These are phyloP conservation scores for Funneliformis mosseae DNA, from an alignment of 192 early-diverging fungal genomes.

Conservation along the genomic window DNA sequence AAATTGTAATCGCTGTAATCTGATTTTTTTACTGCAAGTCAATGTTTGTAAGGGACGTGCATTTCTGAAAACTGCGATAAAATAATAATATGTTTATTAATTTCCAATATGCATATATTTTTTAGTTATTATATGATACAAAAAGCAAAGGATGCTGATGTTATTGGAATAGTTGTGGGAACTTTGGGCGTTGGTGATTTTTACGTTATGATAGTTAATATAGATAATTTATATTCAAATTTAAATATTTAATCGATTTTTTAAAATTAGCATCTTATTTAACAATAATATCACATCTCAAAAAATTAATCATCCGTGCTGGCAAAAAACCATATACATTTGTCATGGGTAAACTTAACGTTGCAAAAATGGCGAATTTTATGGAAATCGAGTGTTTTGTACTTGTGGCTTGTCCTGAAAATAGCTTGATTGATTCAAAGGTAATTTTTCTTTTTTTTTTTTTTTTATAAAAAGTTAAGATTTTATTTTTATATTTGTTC, in stretches of 20 bases:
- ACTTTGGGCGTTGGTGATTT: conserved; percentile 88
- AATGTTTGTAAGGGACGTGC: no score
- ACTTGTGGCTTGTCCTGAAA: conserved; percentile 93
- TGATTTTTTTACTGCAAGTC: no score
- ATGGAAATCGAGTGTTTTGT: conserved; percentile 93
- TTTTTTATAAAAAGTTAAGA: neutral
- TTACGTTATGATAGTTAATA: neutral
- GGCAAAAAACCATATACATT: conserved; percentile 87
- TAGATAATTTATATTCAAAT: neutral
- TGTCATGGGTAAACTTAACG: conserved; percentile 92
- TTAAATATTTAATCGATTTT: neutral
- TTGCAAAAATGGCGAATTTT: conserved; percentile 97
- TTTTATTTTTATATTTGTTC: neutral
- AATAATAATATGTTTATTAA: neutral
- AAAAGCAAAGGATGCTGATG: conserved; percentile 88
- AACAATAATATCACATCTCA: conserved; percentile 78
- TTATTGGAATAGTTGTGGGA: conserved; percentile 94
- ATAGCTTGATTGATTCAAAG: conserved; percentile 86
- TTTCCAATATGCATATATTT: conserved; percentile 8
- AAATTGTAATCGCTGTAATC: no score
- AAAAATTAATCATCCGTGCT: conserved; percentile 67
- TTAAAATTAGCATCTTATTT: conserved; percentile 69
- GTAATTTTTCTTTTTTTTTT: conserved; percentile 37
- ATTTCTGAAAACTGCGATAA: no score
- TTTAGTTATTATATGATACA: conserved; percentile 81